Conservation (phyloP, 148 eudicot species). For the Salicornia ramosissima region DNA sequence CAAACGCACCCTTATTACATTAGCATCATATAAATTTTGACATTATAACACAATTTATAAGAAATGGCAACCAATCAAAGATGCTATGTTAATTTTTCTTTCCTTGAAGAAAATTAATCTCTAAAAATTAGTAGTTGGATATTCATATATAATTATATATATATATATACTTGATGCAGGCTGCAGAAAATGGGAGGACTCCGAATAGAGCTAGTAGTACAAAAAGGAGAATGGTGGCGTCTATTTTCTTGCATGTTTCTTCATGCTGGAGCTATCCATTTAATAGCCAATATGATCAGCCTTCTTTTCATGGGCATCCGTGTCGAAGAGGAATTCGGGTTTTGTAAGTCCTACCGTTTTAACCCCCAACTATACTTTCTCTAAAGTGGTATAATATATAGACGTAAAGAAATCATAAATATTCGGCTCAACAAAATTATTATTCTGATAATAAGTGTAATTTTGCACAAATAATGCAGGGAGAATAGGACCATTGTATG, state of each 20-base stretch:
- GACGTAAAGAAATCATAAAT: too few species aligned
- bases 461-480: slow-evolving; percentile 19
- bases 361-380: neutral
- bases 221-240: slow-evolving; percentile 43
- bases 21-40: too few species aligned
- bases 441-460: neutral
- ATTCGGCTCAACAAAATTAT: too few species aligned
- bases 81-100: too few species aligned
- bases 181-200: slow-evolving; percentile 41
- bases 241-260: slow-evolving; percentile 40
- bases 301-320: slow-evolving; percentile 42
- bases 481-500: slow-evolving; percentile 40
- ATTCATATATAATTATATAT: too few species aligned
- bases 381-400: neutral
- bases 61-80: too few species aligned
- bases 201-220: slow-evolving; percentile 32
- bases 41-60: too few species aligned
- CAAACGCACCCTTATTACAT: too few species aligned
- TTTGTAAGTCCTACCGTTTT: slow-evolving; percentile 26
- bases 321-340: slow-evolving; percentile 44
- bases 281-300: slow-evolving; percentile 44
- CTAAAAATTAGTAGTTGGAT: too few species aligned
- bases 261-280: slow-evolving; percentile 45
- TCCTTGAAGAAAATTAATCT: too few species aligned
- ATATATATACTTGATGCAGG: slow-evolving; percentile 21